Evolutionary conservation across 176 grass and related monocot species (phyloP), one percentile per base, ranked within the genome.

Genomic region (Raddia distichophylla): DNA sequence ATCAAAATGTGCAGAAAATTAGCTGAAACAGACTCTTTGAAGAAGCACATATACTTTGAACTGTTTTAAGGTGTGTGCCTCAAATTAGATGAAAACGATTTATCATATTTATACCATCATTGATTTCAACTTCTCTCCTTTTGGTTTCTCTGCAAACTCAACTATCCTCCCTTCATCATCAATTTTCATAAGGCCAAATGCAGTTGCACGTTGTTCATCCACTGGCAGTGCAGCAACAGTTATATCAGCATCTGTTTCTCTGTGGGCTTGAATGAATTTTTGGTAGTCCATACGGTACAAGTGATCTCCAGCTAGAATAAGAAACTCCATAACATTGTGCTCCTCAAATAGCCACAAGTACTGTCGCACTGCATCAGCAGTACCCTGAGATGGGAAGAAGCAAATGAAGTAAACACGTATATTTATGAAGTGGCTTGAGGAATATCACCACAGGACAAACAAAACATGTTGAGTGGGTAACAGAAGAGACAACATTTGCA

Each of bases 171-270:
- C 96, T 81, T 99, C 96, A 58, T 99, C 93, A 58, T 99, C 91
- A 73, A 99, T 95, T 75, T 99, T 99, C 96, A 99, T 95, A 43
- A 99, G 82, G 22, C 93, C 97, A 77, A 99, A 99, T 10, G 93
- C 89, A 71, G 97, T 99, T 76, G 97, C 97, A 10, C 93, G 86
- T 50, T 90, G 50, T 82, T 99, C 97, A 74, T 99, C 97, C 93
- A 99, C 83, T 27, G 97, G 97, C 17, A 96, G 78, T 7, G 93
- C 97, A 50, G 97, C 89, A 34, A 99, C 97, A 40, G 93, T 99
- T 49, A 96, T 96, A 71, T 99, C 93, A 40, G 97, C 93, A 82
- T 93, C 74, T 54, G 93, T 93, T 86, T 99, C 97, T 75, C 97
- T 89, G 67, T 99, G 97, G 5, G 93, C 97, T 73, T 99, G 97